These are phyloP conservation scores for Dendryphion nanum DNA, from an alignment of 2,329 filamentous ascomycete genomes.

Conservation along the genomic window DNA sequence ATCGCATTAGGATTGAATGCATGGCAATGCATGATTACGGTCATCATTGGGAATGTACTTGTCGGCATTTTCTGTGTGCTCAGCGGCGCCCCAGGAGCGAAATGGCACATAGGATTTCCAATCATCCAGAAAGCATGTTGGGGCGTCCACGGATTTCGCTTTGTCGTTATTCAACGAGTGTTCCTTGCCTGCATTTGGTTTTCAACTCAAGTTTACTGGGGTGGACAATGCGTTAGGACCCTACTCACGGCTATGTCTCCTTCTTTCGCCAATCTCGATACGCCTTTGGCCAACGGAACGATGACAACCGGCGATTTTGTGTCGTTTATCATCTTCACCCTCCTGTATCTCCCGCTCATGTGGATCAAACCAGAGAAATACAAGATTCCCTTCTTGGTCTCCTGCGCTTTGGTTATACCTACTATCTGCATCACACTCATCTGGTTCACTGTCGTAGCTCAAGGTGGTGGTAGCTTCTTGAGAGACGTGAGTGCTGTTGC, in stretches of 20 bases:
- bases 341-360: constrained; percentile 46
- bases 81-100: background rate
- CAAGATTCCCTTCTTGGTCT: background rate
- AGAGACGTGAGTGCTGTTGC: background rate
- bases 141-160: background rate
- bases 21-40: background rate
- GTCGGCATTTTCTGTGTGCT: background rate
- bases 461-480: background rate
- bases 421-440: too few relatives aligned
- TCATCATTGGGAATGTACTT: background rate
- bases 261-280: too few relatives aligned
- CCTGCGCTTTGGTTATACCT: too few relatives aligned
- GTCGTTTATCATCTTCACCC: constrained; percentile 41
- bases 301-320: background rate
- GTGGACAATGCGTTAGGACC: too few relatives aligned
- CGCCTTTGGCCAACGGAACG: too few relatives aligned
- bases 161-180: background rate
- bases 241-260: too few relatives aligned
- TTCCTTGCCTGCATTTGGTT: background rate
- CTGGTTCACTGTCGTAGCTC: background rate
- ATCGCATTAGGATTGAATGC: background rate
- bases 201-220: background rate
- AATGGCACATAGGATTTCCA: background rate
- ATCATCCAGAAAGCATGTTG: background rate
- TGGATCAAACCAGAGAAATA: constrained; percentile 43